phyloP scores from a whole-genome alignment of 2,329 filamentous ascomycete species.

The Ophiostoma ips region DNA sequence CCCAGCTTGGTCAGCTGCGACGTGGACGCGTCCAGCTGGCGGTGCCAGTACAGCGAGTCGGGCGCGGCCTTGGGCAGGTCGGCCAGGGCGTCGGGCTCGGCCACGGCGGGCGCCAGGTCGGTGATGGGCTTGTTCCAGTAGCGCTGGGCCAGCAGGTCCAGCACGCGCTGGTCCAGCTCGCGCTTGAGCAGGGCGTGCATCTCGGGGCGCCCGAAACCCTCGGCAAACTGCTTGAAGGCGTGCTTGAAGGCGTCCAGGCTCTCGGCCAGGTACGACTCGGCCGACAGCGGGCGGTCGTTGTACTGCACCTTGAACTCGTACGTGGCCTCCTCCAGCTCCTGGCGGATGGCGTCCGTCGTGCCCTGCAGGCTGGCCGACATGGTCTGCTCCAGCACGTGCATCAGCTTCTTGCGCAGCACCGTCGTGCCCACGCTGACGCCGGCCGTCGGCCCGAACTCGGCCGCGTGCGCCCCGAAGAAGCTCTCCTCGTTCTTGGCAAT shows the following conservation, averaged over 20 bases:
- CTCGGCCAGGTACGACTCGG: constrained; percentile 92
- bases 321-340: constrained; percentile 89
- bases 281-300: constrained; percentile 86
- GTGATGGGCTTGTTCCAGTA: constrained; percentile 96
- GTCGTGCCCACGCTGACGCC: constrained; percentile 69
- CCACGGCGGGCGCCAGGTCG: constrained; percentile 54
- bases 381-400: constrained; percentile 91
- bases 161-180: constrained; percentile 85
- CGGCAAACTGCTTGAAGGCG: constrained; percentile 86
- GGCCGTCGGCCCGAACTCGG: constrained; percentile 61
- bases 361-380: constrained; percentile 87
- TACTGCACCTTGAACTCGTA: constrained; percentile 99
- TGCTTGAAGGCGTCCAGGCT: constrained; percentile 95
- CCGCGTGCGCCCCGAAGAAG: constrained; percentile 72
- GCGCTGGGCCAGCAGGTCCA: constrained; percentile 80
- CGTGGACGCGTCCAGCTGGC: constrained; percentile 84
- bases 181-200: constrained; percentile 82
- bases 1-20: constrained; percentile 87
- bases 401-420: constrained; percentile 84
- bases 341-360: constrained; percentile 82
- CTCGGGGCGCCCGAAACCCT: constrained; percentile 76
- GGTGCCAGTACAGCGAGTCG: constrained; percentile 78
- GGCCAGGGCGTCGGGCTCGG: constrained; percentile 57
- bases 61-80: constrained; percentile 76
- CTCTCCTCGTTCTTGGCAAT: constrained; percentile 80